Evolutionary conservation across 2,329 filamentous ascomycete genomes (phyloP).

Genomic region (Mariannaea elegans): DNA sequence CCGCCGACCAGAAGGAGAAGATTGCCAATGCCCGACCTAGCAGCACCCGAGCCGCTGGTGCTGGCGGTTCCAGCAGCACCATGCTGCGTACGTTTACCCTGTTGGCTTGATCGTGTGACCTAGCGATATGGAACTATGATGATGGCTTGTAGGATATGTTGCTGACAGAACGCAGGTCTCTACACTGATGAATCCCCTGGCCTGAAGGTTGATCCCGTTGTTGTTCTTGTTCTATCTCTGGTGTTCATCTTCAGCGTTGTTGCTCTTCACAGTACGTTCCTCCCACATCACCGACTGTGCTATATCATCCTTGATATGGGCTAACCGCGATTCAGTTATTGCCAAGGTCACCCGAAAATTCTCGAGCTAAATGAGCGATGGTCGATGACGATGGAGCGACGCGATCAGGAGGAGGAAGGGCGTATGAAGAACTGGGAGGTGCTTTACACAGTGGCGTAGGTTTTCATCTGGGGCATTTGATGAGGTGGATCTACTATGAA

Average conservation of each 20-base stretch:
- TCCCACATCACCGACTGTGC: background rate
- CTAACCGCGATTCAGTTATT: slow-evolving; percentile 72
- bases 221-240: slow-evolving; percentile 93
- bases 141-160: slow-evolving; percentile 5
- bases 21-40: slow-evolving; percentile 91
- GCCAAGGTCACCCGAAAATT: slow-evolving; percentile 95
- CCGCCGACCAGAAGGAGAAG: slow-evolving; percentile 97
- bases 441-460: slow-evolving; percentile 36
- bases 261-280: slow-evolving; percentile 86
- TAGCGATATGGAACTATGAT: background rate
- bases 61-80: slow-evolving; percentile 94
- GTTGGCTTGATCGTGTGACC: slow-evolving; percentile 13
- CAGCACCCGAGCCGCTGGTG: slow-evolving; percentile 92
- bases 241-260: slow-evolving; percentile 99
- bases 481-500: slow-evolving; percentile 35
- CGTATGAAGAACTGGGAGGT: slow-evolving; percentile 15
- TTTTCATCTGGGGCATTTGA: slow-evolving; percentile 34
- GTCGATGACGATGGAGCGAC: slow-evolving; percentile 17
- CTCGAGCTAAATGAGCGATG: slow-evolving; percentile 61
- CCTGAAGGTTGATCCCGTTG: slow-evolving; percentile 96
- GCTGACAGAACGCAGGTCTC: slow-evolving; percentile 67
- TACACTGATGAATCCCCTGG: slow-evolving; percentile 99
- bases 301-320: background rate
- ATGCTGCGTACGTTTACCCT: slow-evolving; percentile 85
- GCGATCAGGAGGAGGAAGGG: slow-evolving; percentile 6